These are phyloP conservation scores for Ricinus communis DNA, from an alignment of 345 rosid genomes.

Conservation along the genomic window DNA sequence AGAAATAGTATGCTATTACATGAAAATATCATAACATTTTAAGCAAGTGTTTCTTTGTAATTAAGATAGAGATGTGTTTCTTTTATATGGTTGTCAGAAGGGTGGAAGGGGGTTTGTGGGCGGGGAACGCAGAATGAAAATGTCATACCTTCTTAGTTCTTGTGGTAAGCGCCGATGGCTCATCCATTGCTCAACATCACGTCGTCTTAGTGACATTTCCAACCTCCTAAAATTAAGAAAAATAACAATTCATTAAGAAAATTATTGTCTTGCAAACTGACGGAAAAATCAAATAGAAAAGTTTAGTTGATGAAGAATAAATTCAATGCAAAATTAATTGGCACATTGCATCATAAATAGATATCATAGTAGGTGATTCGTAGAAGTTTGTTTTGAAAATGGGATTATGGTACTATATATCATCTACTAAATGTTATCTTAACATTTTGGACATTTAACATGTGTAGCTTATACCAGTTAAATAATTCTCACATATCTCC, in stretches of 20 bases:
- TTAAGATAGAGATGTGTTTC: background rate
- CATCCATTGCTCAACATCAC: slow-evolving; percentile 98
- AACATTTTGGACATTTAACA: background rate
- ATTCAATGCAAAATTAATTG: background rate
- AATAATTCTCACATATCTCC: background rate
- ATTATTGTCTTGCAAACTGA: background rate
- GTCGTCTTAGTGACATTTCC: slow-evolving; percentile 81
- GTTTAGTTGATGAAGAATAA: background rate
- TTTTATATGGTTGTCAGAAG: too few species aligned
- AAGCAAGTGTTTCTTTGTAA: background rate
- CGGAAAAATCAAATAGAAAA: background rate
- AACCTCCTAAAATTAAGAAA: slow-evolving; percentile 49
- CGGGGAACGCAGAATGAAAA: background rate
- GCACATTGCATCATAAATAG: background rate
- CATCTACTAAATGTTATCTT: background rate
- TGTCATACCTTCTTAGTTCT: slow-evolving; percentile 52
- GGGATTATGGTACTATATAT: background rate
- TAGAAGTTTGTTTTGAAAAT: background rate
- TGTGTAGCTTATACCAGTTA: background rate
- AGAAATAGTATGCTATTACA: too few species aligned
- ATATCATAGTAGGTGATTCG: background rate
- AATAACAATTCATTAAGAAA: slow-evolving; percentile 12
- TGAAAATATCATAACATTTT: background rate
- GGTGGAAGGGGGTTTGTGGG: too few species aligned
- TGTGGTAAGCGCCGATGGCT: slow-evolving; percentile 77